These are phyloP conservation scores for Alloascoidea hylecoeti DNA, from an alignment of 805 yeast species.

Conservation along the genomic window DNA sequence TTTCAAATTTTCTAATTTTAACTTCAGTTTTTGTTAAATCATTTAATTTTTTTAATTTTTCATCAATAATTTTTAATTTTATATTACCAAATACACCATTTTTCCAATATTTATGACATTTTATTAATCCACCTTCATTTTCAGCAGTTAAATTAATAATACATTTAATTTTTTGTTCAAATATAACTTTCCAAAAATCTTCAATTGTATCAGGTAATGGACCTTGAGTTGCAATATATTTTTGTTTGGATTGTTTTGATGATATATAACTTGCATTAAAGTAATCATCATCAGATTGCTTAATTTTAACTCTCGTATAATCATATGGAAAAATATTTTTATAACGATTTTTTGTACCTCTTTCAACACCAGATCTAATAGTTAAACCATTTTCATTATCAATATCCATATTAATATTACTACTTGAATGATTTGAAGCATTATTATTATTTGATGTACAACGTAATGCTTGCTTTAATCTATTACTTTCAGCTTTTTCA, in stretches of 20 bases:
- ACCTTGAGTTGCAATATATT: slow-evolving; percentile 88
- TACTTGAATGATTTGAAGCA: no score
- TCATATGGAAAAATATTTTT: slow-evolving; percentile 82
- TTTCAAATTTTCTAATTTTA: neutral
- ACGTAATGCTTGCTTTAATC: no score
- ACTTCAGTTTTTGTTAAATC: neutral
- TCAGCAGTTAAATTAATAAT: slow-evolving; percentile 71
- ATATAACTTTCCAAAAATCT: slow-evolving; percentile 75
- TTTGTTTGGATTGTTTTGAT: slow-evolving; percentile 20
- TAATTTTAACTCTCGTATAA: slow-evolving; percentile 63
- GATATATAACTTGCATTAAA: slow-evolving; percentile 72
- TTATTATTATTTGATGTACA: no score
- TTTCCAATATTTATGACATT: slow-evolving; percentile 82
- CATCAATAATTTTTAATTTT: neutral
- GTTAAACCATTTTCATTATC: neutral
- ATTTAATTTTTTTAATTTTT: neutral
- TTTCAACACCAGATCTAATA: slow-evolving; percentile 54
- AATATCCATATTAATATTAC: no score
- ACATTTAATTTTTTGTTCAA: slow-evolving; percentile 50
- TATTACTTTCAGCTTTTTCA: no score
- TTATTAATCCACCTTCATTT: slow-evolving; percentile 66
- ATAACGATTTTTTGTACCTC: slow-evolving; percentile 73
- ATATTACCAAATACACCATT: slow-evolving; percentile 29
- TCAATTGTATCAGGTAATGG: slow-evolving; percentile 68
- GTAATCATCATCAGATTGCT: slow-evolving; percentile 32